phyloP scores from a whole-genome alignment of 495 filamentous ascomycete species.

The Aspergillus leporis region DNA sequence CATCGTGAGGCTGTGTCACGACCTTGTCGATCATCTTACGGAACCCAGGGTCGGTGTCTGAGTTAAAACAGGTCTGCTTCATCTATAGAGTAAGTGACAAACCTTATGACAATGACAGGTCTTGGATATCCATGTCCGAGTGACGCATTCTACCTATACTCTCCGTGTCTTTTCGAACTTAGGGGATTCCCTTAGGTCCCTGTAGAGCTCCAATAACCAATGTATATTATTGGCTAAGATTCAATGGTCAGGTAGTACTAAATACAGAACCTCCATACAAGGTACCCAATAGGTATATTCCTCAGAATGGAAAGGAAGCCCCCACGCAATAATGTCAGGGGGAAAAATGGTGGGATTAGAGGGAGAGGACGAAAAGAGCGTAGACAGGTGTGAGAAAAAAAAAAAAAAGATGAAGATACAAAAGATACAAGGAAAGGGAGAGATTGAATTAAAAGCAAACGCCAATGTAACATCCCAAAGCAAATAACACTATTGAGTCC shows the following conservation, averaged over 20 bases:
- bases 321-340: conserved; percentile 4
- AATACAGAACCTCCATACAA: background rate
- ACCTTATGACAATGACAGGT: too few relatives aligned
- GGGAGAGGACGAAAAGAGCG: conserved; percentile 9
- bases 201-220: too few relatives aligned
- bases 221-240: too few relatives aligned
- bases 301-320: background rate
- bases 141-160: too few relatives aligned
- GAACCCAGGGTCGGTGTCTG: too few relatives aligned
- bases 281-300: background rate
- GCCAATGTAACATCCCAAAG: conserved; percentile 5
- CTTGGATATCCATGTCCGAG: too few relatives aligned
- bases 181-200: too few relatives aligned
- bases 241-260: background rate
- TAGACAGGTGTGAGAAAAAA: conserved; percentile 4
- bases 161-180: too few relatives aligned
- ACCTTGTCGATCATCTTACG: too few relatives aligned
- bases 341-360: conserved; percentile 6
- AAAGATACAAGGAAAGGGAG: background rate
- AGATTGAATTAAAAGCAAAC: conserved; percentile 22
- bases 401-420: conserved; percentile 8
- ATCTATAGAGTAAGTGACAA: too few relatives aligned
- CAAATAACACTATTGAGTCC: background rate
- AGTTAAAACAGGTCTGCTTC: too few relatives aligned
- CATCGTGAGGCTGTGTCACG: too few relatives aligned